Percentiles rank a stretch among this genome's conserved stretches.
Conservation (phyloP, 805 yeast genomes). For the Wickerhamiella spandovensis region DNA sequence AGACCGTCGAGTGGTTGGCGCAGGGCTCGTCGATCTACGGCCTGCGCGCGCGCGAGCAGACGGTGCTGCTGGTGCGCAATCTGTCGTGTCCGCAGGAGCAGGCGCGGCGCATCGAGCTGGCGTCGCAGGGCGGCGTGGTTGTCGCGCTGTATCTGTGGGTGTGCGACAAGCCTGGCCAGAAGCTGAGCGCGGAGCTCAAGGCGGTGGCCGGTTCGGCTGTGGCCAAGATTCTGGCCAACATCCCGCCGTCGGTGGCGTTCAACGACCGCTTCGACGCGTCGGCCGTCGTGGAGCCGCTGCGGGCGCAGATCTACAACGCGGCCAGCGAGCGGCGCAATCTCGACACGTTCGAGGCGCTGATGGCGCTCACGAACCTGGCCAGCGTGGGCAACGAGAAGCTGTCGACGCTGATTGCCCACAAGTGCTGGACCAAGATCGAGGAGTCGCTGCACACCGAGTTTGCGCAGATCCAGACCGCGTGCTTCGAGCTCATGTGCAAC, state of each 20-base stretch:
- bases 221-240: slow-evolving; percentile 25
- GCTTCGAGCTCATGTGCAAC: slow-evolving; percentile 54
- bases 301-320: slow-evolving; percentile 18
- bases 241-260: slow-evolving; percentile 25
- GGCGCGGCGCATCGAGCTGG: slow-evolving; percentile 18
- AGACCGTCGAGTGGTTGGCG: slow-evolving; percentile 17
- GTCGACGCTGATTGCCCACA: slow-evolving; percentile 28
- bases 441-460: slow-evolving; percentile 33
- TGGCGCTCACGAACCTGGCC: slow-evolving; percentile 58
- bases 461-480: slow-evolving; percentile 39
- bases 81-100: slow-evolving; percentile 20
- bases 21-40: slow-evolving; percentile 15
- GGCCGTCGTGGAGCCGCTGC: slow-evolving; percentile 23
- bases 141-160: slow-evolving; percentile 20
- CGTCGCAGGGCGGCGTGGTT: slow-evolving; percentile 26
- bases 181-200: slow-evolving; percentile 12
- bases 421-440: slow-evolving; percentile 37
- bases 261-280: slow-evolving; percentile 22
- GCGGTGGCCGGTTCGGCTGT: slow-evolving; percentile 21
- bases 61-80: slow-evolving; percentile 20
- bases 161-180: slow-evolving; percentile 10
- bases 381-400: slow-evolving; percentile 31
- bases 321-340: slow-evolving; percentile 18
- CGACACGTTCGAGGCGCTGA: slow-evolving; percentile 39
- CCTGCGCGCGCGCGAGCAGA: slow-evolving; percentile 16